Evolutionary conservation across 192 early-diverging fungal genomes (phyloP).

Genomic region (Coemansia erecta): DNA sequence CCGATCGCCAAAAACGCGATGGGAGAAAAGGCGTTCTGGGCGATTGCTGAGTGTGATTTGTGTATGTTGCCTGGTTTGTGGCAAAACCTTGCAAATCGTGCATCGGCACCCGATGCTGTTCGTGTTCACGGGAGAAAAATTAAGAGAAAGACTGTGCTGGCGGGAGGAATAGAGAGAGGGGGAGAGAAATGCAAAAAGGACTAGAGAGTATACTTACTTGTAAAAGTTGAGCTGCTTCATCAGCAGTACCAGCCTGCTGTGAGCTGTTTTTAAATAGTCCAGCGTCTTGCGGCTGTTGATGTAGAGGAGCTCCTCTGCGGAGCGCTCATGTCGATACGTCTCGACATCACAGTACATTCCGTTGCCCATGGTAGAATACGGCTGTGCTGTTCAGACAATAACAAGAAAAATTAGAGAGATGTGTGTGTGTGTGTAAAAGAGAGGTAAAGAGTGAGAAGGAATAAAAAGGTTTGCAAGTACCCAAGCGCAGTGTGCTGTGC

Average conservation of each 20-base stretch:
- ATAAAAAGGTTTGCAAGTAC: neutral
- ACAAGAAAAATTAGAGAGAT: neutral
- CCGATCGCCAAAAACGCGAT: too few relatives aligned
- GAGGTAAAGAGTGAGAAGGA: neutral
- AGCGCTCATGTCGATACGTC: constrained; percentile 14
- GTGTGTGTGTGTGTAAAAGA: constrained; percentile 1
- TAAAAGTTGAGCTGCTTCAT: constrained; percentile 22
- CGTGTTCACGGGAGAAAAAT: too few relatives aligned
- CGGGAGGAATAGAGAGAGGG: too few relatives aligned
- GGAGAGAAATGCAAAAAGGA: neutral
- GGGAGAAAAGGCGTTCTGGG: too few relatives aligned
- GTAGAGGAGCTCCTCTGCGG: constrained; percentile 24
- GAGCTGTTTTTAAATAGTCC: constrained; percentile 25
- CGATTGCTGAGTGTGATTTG: too few relatives aligned
- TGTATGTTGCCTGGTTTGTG: too few relatives aligned
- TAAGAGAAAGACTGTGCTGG: too few relatives aligned
- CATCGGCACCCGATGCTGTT: too few relatives aligned
- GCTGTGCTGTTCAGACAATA: too few relatives aligned
- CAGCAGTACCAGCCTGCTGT: constrained; percentile 29
- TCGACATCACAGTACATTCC: constrained; percentile 43
- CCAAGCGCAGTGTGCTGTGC: neutral
- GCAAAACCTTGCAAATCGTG: too few relatives aligned
- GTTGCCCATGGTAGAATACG: constrained; percentile 33
- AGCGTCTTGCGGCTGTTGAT: constrained; percentile 31
- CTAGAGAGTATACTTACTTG: constrained; percentile 19